Conservation (phyloP, 2,329 filamentous ascomycete species). For the Xylariaceae sp. region DNA sequence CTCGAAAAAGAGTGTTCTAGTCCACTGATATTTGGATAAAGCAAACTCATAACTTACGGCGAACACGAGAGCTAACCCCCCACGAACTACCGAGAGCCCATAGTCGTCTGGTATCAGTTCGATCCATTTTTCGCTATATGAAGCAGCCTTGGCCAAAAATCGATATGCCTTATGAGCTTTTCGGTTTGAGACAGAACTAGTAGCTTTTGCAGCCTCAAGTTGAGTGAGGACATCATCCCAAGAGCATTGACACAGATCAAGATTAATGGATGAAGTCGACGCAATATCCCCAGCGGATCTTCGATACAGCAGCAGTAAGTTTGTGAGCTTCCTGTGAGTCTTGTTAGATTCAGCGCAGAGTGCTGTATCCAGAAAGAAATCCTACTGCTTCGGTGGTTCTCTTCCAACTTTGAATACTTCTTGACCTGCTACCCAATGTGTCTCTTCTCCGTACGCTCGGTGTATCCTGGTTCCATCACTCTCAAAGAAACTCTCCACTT, state of each 20-base stretch:
- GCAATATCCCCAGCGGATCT: too few relatives aligned
- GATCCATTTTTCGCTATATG: slow-evolving; percentile 4
- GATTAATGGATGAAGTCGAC: not conserved
- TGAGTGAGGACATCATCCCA: slow-evolving; percentile 1
- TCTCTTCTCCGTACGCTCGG: slow-evolving; percentile 3
- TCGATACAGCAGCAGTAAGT: slow-evolving; percentile 4
- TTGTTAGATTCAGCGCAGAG: not conserved
- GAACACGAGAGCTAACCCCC: slow-evolving; percentile 4
- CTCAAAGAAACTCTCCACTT: slow-evolving; percentile 3
- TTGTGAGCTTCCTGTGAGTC: slow-evolving; percentile 2
- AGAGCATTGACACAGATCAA: not conserved
- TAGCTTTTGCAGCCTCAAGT: slow-evolving; percentile 1
- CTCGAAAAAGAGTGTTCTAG: not conserved
- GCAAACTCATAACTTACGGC: not conserved
- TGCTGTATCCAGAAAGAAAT: not conserved
- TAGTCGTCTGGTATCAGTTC: slow-evolving; percentile 8
- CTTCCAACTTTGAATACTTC: not conserved
- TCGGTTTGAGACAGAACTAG: not conserved
- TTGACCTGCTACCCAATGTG: slow-evolving; percentile 3
- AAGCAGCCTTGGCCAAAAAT: slow-evolving; percentile 5
- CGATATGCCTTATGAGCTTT: slow-evolving; percentile 2
- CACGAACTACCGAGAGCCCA: slow-evolving; percentile 3
- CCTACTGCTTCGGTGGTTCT: slow-evolving; percentile 3
- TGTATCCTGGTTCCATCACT: not conserved
- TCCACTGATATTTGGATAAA: not conserved